Percentiles rank a stretch among this genome's conserved stretches.
These are phyloP conservation scores for Epithemia pelagica DNA, from an alignment of 108 stramenopile genomes.

Conservation along the genomic window DNA sequence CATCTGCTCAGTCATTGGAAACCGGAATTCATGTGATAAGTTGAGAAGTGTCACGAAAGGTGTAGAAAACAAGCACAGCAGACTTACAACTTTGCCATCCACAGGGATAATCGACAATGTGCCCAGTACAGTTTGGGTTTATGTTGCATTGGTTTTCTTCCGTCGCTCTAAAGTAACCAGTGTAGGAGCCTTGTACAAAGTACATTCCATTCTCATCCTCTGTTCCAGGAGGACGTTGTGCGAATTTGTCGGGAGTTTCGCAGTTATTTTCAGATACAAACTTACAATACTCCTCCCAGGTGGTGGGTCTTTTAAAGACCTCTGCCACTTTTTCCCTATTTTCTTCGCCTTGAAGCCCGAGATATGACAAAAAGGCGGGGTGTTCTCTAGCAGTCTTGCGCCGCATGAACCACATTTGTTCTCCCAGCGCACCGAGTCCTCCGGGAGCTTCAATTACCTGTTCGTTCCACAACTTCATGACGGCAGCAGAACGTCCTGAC, in stretches of 20 bases:
- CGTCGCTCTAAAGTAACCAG: slow-evolving; percentile 31
- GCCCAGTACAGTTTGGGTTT: slow-evolving; percentile 26
- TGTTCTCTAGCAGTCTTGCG: slow-evolving; percentile 12
- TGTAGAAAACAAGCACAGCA: too few relatives aligned
- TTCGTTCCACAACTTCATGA: background rate
- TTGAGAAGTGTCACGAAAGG: too few relatives aligned
- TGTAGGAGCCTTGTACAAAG: slow-evolving; percentile 18
- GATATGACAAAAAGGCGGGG: slow-evolving; percentile 23
- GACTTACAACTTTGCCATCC: slow-evolving; percentile 4
- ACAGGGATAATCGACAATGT: slow-evolving; percentile 25
- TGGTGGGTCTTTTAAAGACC: slow-evolving; percentile 17
- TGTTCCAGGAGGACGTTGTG: slow-evolving; percentile 3
- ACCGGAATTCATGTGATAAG: too few relatives aligned
- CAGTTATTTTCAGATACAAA: slow-evolving; percentile 5
- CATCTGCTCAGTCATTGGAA: too few relatives aligned
- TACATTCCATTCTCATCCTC: slow-evolving; percentile 8
- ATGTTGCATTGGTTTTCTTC: slow-evolving; percentile 28
- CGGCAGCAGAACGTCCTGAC: background rate
- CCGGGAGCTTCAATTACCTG: background rate
- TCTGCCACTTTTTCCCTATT: slow-evolving; percentile 16
- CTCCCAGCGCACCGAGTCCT: slow-evolving; percentile 22
- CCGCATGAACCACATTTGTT: slow-evolving; percentile 28
- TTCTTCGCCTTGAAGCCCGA: slow-evolving; percentile 24
- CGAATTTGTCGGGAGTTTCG: slow-evolving; percentile 7
- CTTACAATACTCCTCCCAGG: slow-evolving; percentile 18